These are phyloP conservation scores for Boechera retrofracta DNA, from an alignment of 345 rosid genomes.

Conservation along the genomic window DNA sequence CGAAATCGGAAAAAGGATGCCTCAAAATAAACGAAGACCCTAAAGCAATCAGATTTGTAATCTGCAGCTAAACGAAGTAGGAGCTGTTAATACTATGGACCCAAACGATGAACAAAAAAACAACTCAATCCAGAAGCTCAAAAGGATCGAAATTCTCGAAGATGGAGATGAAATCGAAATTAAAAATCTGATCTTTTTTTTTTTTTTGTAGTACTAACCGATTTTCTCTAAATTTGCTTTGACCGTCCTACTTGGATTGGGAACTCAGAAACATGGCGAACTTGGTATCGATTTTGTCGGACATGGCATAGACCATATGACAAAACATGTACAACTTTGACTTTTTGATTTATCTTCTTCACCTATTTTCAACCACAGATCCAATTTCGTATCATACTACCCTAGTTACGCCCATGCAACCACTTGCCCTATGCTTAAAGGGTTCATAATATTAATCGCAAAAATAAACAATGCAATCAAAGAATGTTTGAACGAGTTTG, in stretches of 20 bases:
- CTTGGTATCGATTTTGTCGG: constrained; percentile 2
- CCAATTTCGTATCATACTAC: background rate
- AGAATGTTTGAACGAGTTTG: too few species aligned
- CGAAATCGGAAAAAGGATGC: background rate
- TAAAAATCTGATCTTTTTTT: background rate
- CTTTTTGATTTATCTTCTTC: background rate
- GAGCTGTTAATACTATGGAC: too few species aligned
- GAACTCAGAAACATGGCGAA: constrained; percentile 1
- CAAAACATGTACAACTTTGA: background rate
- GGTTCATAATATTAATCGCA: too few species aligned
- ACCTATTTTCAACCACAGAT: constrained; percentile 8
- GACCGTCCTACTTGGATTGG: background rate
- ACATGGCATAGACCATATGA: background rate
- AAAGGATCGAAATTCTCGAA: constrained; percentile 6
- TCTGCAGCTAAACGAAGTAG: too few species aligned
- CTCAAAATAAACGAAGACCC: constrained; percentile 1
- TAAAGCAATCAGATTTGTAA: constrained; percentile 30
- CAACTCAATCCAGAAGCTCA: background rate
- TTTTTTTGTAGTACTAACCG: background rate
- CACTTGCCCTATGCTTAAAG: background rate
- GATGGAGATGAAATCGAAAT: constrained; percentile 7
- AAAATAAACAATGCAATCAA: too few species aligned
- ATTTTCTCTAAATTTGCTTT: background rate
- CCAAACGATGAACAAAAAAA: too few species aligned
- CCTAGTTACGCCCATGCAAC: background rate